A percentile compares a stretch with the other conserved stretches of the same genome.
Conservation (phyloP, 805 yeast species). For the Komagataella pastoris region DNA sequence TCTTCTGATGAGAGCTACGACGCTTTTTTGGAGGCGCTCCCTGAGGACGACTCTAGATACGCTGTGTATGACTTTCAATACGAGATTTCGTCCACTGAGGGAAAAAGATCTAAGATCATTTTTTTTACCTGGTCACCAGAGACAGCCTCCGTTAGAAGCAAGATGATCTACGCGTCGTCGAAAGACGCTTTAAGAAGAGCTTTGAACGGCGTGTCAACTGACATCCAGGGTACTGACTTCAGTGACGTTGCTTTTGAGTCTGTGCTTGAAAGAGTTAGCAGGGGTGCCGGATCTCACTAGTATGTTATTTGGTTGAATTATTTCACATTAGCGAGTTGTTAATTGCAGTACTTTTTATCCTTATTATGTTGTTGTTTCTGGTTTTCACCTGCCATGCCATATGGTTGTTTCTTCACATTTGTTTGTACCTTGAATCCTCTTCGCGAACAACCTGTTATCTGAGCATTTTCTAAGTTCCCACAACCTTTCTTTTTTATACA, state of each 20-base stretch:
- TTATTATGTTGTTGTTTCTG: not conserved
- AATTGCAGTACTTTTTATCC: slow-evolving; percentile 1
- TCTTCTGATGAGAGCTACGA: slow-evolving; percentile 72
- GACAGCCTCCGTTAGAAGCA: slow-evolving; percentile 86
- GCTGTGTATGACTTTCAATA: slow-evolving; percentile 97
- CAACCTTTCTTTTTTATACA: not conserved
- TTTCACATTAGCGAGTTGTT: not conserved
- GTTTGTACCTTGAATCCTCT: not conserved
- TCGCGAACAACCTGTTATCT: not conserved
- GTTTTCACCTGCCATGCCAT: not conserved
- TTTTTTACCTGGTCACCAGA: slow-evolving; percentile 95
- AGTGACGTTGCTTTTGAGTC: slow-evolving; percentile 93
- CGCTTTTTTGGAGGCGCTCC: slow-evolving; percentile 72
- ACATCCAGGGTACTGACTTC: slow-evolving; percentile 96
- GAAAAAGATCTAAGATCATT: slow-evolving; percentile 67
- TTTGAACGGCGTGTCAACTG: slow-evolving; percentile 86
- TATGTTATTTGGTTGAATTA: not conserved
- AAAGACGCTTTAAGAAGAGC: slow-evolving; percentile 97
- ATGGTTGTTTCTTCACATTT: not conserved
- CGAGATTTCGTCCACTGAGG: slow-evolving; percentile 81
- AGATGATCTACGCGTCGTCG: slow-evolving; percentile 98
- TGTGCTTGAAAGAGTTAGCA: slow-evolving; percentile 79
- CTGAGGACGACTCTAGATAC: slow-evolving; percentile 93
- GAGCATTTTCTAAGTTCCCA: not conserved
- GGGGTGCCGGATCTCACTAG: slow-evolving; percentile 58